phyloP scores from a whole-genome alignment of 1,284 basidiomycete species.

The Ganoderma lingzhi region DNA sequence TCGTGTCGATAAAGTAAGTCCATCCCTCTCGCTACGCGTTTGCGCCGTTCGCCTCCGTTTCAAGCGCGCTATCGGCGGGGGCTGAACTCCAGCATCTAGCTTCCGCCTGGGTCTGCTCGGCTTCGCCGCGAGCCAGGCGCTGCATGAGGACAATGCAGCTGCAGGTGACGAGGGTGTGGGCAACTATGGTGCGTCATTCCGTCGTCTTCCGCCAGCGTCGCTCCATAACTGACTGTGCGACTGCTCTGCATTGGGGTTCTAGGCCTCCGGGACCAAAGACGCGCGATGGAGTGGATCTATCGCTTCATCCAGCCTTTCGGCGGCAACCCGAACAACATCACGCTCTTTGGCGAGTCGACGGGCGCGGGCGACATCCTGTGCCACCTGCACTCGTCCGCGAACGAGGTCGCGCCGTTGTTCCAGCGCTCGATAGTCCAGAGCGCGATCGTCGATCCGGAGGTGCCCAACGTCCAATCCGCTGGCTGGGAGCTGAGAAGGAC shows the following conservation, averaged over 20 bases:
- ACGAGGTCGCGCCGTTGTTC: constrained; percentile 66
- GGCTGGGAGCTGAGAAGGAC: constrained; percentile 73
- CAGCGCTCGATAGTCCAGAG: constrained; percentile 74
- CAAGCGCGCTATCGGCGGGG: constrained; percentile 17
- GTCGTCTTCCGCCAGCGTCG: constrained; percentile 11
- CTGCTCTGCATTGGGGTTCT: constrained; percentile 15
- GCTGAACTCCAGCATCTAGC: constrained; percentile 46
- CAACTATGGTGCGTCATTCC: constrained; percentile 66
- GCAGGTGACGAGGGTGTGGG: constrained; percentile 76
- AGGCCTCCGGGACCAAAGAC: constrained; percentile 77
- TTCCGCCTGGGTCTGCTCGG: constrained; percentile 81
- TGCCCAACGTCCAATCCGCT: constrained; percentile 64
- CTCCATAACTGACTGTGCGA: constrained; percentile 13
- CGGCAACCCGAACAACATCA: constrained; percentile 74
- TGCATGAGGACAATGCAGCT: constrained; percentile 69
- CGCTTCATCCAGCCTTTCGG: constrained; percentile 73
- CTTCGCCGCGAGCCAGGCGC: constrained; percentile 67
- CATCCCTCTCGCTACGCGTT: constrained; percentile 7
- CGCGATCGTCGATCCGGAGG: constrained; percentile 63
- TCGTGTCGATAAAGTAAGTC: constrained; percentile 80
- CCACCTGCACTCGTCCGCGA: constrained; percentile 71
- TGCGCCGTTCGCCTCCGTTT: constrained; percentile 20
- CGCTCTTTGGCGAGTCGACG: constrained; percentile 73
- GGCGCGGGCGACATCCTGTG: constrained; percentile 78
- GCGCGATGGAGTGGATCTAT: constrained; percentile 75